A percentile compares a stretch with the other conserved stretches of the same genome.
phyloP scores from a whole-genome alignment of 768 basidiomycete genomes.

The Kwoniella dejecticola region DNA sequence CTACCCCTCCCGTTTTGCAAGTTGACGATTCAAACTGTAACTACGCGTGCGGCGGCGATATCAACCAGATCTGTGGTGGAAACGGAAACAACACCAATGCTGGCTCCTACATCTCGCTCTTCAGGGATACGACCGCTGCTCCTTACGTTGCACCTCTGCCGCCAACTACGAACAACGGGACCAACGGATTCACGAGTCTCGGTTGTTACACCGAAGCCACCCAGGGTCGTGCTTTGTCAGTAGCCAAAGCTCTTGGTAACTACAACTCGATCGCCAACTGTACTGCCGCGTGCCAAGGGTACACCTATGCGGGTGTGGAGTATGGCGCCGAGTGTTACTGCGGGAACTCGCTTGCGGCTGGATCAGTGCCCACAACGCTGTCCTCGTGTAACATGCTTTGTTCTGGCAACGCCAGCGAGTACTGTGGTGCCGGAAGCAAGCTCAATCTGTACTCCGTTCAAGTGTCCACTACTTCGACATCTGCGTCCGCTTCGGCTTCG shows the following conservation, averaged over 20 bases:
- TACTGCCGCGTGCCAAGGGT: conserved; percentile 65
- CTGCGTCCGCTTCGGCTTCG: conserved; percentile 1
- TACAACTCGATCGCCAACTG: conserved; percentile 56
- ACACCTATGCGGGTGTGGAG: conserved; percentile 70
- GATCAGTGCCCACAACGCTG: conserved; percentile 57
- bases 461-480: conserved; percentile 28
- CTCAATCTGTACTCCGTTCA: conserved; percentile 21
- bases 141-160: not conserved
- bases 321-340: conserved; percentile 60
- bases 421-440: conserved; percentile 40
- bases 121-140: not conserved
- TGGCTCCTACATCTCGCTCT: conserved; percentile 22
- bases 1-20: conserved; percentile 5
- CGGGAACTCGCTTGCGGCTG: conserved; percentile 67
- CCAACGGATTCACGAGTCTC: conserved; percentile 34
- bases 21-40: conserved; percentile 23
- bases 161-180: conserved; percentile 10
- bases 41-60: conserved; percentile 36
- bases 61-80: conserved; percentile 25
- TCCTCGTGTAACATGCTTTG: conserved; percentile 71
- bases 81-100: conserved; percentile 11
- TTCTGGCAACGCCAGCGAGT: conserved; percentile 63
- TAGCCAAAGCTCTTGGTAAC: conserved; percentile 20
- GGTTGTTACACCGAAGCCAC: conserved; percentile 46
- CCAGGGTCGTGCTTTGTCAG: conserved; percentile 36